Evolutionary conservation across 2,329 filamentous ascomycete genomes (phyloP).

Genomic region (Paraphoma chrysanthemicola): DNA sequence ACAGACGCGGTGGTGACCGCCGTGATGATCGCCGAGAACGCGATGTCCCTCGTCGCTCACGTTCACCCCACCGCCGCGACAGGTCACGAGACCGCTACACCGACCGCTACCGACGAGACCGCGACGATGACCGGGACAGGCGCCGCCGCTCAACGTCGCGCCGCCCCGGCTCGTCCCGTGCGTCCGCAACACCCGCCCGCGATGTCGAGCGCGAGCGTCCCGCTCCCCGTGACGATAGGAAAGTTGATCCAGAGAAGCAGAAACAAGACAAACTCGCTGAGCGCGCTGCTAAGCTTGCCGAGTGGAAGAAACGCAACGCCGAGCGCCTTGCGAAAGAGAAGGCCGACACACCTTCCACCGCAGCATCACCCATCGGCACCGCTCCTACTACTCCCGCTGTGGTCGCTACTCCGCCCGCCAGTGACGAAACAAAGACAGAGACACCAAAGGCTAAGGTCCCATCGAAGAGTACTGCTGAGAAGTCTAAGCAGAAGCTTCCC

Average conservation of each 20-base stretch:
- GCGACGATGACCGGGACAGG: constrained; percentile 69
- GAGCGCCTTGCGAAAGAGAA: constrained; percentile 65
- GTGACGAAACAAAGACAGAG: constrained; percentile 50
- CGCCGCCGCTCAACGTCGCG: constrained; percentile 76
- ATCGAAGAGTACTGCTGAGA: constrained; percentile 85
- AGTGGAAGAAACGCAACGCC: constrained; percentile 78
- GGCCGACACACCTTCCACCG: constrained; percentile 67
- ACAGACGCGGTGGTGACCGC: constrained; percentile 10
- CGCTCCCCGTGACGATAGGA: constrained; percentile 56
- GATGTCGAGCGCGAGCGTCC: constrained; percentile 28
- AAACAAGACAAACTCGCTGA: constrained; percentile 33
- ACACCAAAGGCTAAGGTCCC: constrained; percentile 79
- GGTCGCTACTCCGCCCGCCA: constrained; percentile 42
- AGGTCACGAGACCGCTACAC: constrained; percentile 62
- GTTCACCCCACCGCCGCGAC: constrained; percentile 60
- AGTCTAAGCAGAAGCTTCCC: constrained; percentile 64
- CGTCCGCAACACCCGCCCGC: constrained; percentile 64
- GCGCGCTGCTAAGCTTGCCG: constrained; percentile 59
- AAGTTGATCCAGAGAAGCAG: constrained; percentile 55
- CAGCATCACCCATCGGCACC: constrained; percentile 63
- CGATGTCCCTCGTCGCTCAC: constrained; percentile 19
- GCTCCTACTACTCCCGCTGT: constrained; percentile 68
- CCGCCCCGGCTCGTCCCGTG: constrained; percentile 63
- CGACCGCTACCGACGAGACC: constrained; percentile 64
- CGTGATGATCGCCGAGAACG: constrained; percentile 54